Evolutionary conservation across 768 basidiomycete species (phyloP).

Genomic region (Chalciporus piperatus): DNA sequence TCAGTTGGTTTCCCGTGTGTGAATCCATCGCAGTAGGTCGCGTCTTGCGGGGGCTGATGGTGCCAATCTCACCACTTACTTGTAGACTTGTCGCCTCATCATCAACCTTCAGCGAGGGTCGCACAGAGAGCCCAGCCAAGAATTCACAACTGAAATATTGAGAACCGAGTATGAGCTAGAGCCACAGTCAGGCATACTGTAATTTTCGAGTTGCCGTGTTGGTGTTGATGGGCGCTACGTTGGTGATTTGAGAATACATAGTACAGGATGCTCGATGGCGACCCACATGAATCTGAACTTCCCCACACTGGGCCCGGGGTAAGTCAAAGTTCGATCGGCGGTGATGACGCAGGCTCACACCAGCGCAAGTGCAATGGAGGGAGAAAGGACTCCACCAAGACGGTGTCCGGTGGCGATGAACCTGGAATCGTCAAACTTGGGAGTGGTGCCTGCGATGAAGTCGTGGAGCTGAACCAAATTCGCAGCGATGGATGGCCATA

Average conservation of each 20-base stretch:
- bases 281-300: too few relatives aligned
- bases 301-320: too few relatives aligned
- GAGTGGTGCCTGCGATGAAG: background rate
- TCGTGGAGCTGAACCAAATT: background rate
- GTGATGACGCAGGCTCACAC: background rate
- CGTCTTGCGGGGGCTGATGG: background rate
- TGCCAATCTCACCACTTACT: background rate
- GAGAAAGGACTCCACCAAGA: constrained; percentile 11
- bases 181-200: background rate
- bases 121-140: accelerated
- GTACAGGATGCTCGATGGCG: too few relatives aligned
- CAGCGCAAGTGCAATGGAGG: constrained; percentile 14
- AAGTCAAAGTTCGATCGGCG: too few relatives aligned
- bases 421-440: background rate
- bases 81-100: constrained; percentile 16
- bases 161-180: background rate
- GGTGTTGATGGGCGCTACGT: background rate
- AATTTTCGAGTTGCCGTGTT: background rate
- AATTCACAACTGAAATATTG: constrained; percentile 18
- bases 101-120: constrained; percentile 15
- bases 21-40: constrained; percentile 17
- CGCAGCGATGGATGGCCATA: constrained; percentile 4
- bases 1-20: constrained; percentile 19
- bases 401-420: constrained; percentile 11
- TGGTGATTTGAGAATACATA: too few relatives aligned